Conservation (phyloP, 306 rosid genomes). For the Citrullus amarus region DNA sequence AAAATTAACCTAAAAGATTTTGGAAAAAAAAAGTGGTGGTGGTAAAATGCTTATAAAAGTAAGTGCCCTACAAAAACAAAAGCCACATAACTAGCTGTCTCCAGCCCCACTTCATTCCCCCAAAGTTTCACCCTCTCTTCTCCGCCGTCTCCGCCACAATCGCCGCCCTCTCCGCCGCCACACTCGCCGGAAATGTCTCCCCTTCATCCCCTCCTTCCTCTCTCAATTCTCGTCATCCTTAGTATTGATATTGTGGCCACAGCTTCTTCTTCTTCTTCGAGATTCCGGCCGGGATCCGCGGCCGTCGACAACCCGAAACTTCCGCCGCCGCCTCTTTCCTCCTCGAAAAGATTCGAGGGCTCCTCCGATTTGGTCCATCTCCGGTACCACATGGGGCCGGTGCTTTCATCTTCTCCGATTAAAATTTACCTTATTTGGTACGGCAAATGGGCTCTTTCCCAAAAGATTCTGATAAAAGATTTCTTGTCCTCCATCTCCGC, state of each 20-base stretch:
- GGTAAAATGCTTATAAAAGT: neutral
- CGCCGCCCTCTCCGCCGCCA: neutral
- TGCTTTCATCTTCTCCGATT: conserved; percentile 60
- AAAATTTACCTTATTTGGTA: conserved; percentile 84
- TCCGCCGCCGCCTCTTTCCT: conserved; percentile 37
- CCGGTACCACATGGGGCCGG: conserved; percentile 94
- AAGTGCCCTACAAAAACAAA: neutral
- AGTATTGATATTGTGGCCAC: neutral
- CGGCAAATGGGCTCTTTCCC: conserved; percentile 52
- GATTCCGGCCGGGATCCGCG: conserved; percentile 10
- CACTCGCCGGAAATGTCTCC: neutral
- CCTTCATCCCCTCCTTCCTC: neutral
- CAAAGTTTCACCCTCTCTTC: neutral
- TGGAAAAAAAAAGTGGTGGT: neutral
- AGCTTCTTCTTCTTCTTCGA: conserved; percentile 7
- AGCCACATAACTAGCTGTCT: neutral
- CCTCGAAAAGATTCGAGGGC: conserved; percentile 71
- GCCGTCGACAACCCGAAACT: conserved; percentile 48
- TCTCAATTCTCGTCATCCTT: neutral
- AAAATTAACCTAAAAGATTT: too few relatives aligned
- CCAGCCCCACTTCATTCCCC: neutral
- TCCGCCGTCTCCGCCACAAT: neutral
- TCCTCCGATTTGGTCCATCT: conserved; percentile 65
- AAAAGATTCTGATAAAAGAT: conserved; percentile 50
- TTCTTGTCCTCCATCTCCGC: conserved; percentile 40